Percentiles rank a stretch among this genome's conserved stretches.
phyloP scores from a whole-genome alignment of 176 grass and related monocot genomes.

The Triticum timopheevii region DNA sequence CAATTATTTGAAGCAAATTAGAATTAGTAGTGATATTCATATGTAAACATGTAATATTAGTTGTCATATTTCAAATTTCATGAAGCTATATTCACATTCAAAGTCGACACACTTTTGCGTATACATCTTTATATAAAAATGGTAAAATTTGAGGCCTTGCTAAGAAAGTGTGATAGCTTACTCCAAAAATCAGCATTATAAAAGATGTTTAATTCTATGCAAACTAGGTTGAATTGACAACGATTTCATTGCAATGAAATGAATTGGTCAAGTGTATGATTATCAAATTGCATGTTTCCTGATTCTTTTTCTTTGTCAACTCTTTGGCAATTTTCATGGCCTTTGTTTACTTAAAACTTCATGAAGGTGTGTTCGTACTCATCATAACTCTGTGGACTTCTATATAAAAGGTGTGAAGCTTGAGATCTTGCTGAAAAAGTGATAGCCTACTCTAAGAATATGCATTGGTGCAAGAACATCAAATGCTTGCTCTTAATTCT shows the following conservation, averaged over 20 bases:
- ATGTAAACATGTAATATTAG: not conserved
- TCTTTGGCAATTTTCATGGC: not conserved
- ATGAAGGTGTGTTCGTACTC: not conserved
- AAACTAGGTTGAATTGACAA: not conserved
- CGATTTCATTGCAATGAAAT: not conserved
- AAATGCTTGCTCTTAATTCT: not conserved
- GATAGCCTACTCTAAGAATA: not conserved
- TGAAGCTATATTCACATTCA: not conserved
- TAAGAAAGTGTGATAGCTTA: not conserved
- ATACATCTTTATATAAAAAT: not conserved
- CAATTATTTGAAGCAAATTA: not conserved
- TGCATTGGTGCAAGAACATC: not conserved
- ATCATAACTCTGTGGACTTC: not conserved
- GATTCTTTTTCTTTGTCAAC: not conserved
- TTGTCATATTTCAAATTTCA: not conserved
- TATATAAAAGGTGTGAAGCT: not conserved
- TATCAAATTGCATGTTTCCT: not conserved
- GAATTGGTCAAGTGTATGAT: not conserved
- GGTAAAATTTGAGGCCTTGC: not conserved
- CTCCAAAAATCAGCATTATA: not conserved
- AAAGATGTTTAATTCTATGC: not conserved
- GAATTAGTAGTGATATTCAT: not conserved
- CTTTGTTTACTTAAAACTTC: not conserved
- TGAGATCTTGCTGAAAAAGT: not conserved
- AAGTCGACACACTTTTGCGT: not conserved